Evolutionary conservation across 2,329 filamentous ascomycete species (phyloP).

Genomic region (Penicillium sp.): DNA sequence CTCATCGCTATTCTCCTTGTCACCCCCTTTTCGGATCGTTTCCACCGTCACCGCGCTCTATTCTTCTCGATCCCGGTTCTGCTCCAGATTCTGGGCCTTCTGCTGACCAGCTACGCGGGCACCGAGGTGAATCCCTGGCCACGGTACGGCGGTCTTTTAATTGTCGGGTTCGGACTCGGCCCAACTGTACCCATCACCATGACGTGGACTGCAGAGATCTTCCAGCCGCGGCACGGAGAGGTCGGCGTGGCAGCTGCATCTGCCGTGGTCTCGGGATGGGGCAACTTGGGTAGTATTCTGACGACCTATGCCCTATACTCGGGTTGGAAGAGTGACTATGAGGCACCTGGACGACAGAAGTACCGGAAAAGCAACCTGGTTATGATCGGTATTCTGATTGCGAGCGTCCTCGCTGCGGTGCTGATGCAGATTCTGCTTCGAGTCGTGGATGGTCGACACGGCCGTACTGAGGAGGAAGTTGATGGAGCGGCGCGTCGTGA

Average conservation of each 20-base stretch:
- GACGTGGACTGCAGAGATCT: slow-evolving; percentile 90
- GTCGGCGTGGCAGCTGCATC: slow-evolving; percentile 85
- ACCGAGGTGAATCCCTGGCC: slow-evolving; percentile 68
- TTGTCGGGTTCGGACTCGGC: slow-evolving; percentile 87
- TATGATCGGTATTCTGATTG: slow-evolving; percentile 81
- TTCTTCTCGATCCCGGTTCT: slow-evolving; percentile 78
- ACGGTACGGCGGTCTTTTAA: slow-evolving; percentile 82
- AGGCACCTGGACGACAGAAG: slow-evolving; percentile 63
- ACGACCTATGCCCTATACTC: slow-evolving; percentile 89
- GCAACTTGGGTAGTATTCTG: slow-evolving; percentile 81
- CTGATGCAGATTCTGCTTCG: slow-evolving; percentile 67
- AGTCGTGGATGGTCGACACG: slow-evolving; percentile 37
- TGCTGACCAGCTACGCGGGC: slow-evolving; percentile 74
- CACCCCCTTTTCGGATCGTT: slow-evolving; percentile 83
- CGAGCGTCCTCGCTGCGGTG: slow-evolving; percentile 69
- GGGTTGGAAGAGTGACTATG: slow-evolving; percentile 77
- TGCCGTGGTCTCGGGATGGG: slow-evolving; percentile 81
- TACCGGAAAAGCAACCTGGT: slow-evolving; percentile 82
- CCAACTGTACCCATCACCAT: slow-evolving; percentile 92
- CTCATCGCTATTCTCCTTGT: slow-evolving; percentile 82
- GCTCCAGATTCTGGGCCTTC: slow-evolving; percentile 79
- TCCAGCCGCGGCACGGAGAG: slow-evolving; percentile 85
- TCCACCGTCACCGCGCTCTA: slow-evolving; percentile 74
- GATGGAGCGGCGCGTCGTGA: slow-evolving; percentile 41
- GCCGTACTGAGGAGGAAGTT: slow-evolving; percentile 13